Conservation (phyloP, 2,329 filamentous ascomycete genomes). For the Cytospora paraplurivora region DNA sequence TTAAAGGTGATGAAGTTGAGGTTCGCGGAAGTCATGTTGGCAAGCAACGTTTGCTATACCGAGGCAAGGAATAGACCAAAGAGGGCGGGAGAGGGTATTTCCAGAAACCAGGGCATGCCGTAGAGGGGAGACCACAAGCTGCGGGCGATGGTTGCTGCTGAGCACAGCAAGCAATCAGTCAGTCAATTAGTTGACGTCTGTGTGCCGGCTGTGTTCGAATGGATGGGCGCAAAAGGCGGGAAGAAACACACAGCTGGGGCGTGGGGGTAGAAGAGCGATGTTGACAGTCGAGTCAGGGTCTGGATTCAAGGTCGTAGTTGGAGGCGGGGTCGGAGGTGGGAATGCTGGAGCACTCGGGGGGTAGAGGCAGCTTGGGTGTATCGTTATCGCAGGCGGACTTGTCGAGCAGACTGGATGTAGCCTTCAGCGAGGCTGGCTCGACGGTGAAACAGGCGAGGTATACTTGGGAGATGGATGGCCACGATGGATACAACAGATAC, state of each 20-base stretch:
- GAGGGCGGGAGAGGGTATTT: neutral
- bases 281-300: too few species aligned
- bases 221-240: too few species aligned
- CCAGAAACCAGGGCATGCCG: neutral
- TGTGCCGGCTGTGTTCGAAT: neutral
- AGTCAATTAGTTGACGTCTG: neutral
- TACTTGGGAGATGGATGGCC: neutral
- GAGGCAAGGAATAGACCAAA: neutral
- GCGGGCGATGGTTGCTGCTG: neutral
- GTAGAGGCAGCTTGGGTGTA: neutral
- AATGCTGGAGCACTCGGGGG: too few species aligned
- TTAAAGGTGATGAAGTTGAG: slow-evolving; percentile 99
- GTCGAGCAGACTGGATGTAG: neutral
- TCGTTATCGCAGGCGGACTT: neutral
- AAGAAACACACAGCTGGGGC: too few species aligned
- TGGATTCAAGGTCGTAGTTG: too few species aligned
- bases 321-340: too few species aligned
- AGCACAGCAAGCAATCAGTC: neutral
- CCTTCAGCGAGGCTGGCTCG: neutral
- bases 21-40: slow-evolving; percentile 65
- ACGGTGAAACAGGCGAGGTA: neutral
- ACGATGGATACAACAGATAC: neutral
- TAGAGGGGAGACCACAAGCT: neutral
- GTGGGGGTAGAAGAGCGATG: too few species aligned
- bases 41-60: slow-evolving; percentile 7